These are phyloP conservation scores for Auricularia heimuer DNA, from an alignment of 768 basidiomycete species.

Conservation along the genomic window DNA sequence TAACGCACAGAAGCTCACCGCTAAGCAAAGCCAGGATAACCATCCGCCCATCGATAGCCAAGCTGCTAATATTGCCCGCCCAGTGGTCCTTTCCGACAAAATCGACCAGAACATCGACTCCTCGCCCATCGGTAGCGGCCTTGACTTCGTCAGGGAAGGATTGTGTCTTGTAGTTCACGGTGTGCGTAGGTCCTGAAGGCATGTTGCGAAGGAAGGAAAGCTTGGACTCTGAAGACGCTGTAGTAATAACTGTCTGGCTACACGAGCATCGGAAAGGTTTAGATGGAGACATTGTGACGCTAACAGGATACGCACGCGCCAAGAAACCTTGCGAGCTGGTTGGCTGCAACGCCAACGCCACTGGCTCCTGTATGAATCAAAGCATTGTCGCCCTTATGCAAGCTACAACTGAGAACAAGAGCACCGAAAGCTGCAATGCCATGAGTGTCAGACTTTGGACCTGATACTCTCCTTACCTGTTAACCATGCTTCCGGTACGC, in stretches of 20 bases:
- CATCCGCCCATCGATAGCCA: conserved; percentile 20
- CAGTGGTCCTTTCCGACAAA: conserved; percentile 21
- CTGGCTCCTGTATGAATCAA: conserved; percentile 35
- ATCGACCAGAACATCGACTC: conserved; percentile 26
- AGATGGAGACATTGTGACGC: background rate
- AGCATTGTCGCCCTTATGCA: conserved; percentile 28
- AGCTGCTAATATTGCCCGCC: conserved; percentile 16
- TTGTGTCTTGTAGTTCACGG: conserved; percentile 26
- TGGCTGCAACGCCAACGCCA: conserved; percentile 27
- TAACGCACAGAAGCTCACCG: conserved; percentile 9
- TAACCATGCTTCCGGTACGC: conserved; percentile 33
- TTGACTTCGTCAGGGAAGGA: conserved; percentile 27
- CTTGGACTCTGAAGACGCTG: conserved; percentile 27
- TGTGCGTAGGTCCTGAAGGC: conserved; percentile 15
- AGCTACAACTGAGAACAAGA: conserved; percentile 26
- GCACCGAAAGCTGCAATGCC: conserved; percentile 24
- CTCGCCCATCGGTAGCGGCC: conserved; percentile 15
- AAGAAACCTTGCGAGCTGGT: conserved; percentile 23
- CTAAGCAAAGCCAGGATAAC: conserved; percentile 16
- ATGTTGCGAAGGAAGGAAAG: conserved; percentile 18
- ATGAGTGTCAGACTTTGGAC: no score
- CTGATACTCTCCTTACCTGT: conserved; percentile 21
- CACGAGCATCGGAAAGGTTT: conserved; percentile 5
- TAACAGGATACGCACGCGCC: background rate
- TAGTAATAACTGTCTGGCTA: conserved; percentile 24